Evolutionary conservation across 2,329 filamentous ascomycete genomes (phyloP).

Genomic region (Neonectria punicea): DNA sequence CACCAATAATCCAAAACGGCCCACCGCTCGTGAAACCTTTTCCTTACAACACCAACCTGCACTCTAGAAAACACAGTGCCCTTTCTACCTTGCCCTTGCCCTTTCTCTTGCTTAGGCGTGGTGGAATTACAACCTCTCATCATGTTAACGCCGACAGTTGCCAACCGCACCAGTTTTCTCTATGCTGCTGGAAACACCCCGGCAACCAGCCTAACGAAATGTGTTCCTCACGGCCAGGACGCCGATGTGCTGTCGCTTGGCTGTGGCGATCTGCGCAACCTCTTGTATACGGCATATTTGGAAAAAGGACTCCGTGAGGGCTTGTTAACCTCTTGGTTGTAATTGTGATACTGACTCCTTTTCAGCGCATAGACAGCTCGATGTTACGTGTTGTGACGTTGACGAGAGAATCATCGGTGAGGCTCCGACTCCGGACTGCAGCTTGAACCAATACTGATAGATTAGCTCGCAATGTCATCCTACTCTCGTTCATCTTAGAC

Average conservation of each 20-base stretch:
- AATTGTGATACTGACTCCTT: constrained; percentile 34
- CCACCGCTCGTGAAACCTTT: neutral
- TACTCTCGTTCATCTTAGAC: constrained; percentile 63
- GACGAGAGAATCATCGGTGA: constrained; percentile 61
- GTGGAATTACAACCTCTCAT: constrained; percentile 8
- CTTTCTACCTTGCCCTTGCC: neutral
- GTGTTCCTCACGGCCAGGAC: constrained; percentile 60
- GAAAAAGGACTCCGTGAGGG: constrained; percentile 52
- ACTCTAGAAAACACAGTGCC: neutral
- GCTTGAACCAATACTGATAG: neutral
- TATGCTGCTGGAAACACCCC: constrained; percentile 67
- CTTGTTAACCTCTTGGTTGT: neutral
- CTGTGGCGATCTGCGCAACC: constrained; percentile 66
- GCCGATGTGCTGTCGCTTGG: constrained; percentile 64
- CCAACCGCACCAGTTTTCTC: constrained; percentile 47
- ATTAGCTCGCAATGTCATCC: constrained; percentile 64
- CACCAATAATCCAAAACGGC: neutral
- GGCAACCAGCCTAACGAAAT: constrained; percentile 59
- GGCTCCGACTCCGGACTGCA: constrained; percentile 24
- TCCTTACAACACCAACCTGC: neutral
- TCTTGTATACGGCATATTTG: constrained; percentile 63
- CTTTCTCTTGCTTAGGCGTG: constrained; percentile 9
- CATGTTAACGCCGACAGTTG: constrained; percentile 53
- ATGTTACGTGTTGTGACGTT: constrained; percentile 67
- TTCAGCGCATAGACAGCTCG: constrained; percentile 54